Percentiles rank a stretch among this genome's conserved stretches.
Evolutionary conservation across 2,329 filamentous ascomycete species (phyloP).

Genomic region (Lojkania enalia): DNA sequence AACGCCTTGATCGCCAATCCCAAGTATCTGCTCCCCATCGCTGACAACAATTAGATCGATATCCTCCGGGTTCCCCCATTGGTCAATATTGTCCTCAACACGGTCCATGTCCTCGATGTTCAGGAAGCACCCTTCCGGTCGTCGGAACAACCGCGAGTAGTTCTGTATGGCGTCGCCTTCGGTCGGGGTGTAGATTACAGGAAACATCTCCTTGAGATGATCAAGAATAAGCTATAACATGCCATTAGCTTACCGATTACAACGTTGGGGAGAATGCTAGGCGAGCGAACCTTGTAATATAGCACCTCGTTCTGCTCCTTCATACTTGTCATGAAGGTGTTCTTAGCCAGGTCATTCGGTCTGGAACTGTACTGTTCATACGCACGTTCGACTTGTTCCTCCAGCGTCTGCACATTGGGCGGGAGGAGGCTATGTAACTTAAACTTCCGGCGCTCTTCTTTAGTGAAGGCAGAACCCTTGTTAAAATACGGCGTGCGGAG

Average conservation of each 20-base stretch:
- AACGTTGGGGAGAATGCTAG: neutral
- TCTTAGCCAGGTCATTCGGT: conserved; percentile 72
- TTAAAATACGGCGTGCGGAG: conserved; percentile 73
- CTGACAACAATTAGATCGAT: conserved; percentile 89
- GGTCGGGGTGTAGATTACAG: conserved; percentile 87
- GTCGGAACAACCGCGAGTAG: conserved; percentile 76
- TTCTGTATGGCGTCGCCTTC: conserved; percentile 87
- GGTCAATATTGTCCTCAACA: conserved; percentile 66
- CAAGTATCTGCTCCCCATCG: conserved; percentile 74
- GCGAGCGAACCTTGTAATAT: conserved; percentile 67
- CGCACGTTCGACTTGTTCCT: conserved; percentile 75
- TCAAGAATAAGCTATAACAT: conserved; percentile 66
- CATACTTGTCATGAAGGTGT: conserved; percentile 83
- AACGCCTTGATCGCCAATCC: conserved; percentile 86
- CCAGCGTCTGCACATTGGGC: conserved; percentile 70
- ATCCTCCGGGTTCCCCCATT: conserved; percentile 71
- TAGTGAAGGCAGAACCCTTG: conserved; percentile 78
- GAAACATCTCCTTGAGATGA: conserved; percentile 85
- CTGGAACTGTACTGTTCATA: conserved; percentile 76
- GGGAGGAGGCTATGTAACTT: conserved; percentile 74
- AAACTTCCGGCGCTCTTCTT: conserved; percentile 69
- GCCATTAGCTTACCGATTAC: neutral
- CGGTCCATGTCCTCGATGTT: conserved; percentile 70
- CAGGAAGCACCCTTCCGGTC: conserved; percentile 79
- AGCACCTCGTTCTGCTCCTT: conserved; percentile 85